Percentiles rank a stretch among this genome's conserved stretches.
These are phyloP conservation scores for Fusarium liriodendri DNA, from an alignment of 2,329 filamentous ascomycete genomes.

Conservation along the genomic window DNA sequence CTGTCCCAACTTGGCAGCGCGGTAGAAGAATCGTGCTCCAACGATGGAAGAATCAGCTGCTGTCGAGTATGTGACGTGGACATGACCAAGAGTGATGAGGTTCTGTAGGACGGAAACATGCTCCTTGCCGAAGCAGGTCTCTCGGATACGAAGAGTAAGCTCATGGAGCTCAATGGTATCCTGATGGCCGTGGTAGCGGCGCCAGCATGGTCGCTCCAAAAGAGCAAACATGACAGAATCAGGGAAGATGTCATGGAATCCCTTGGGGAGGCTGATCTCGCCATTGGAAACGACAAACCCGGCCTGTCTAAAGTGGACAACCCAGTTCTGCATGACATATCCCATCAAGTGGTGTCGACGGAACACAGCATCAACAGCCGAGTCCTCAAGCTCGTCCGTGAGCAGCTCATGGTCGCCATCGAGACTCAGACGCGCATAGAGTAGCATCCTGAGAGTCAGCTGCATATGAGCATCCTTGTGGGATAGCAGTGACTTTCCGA, in stretches of 20 bases:
- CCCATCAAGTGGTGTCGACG: constrained; percentile 45
- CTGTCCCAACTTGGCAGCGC: constrained; percentile 48
- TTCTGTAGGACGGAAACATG: constrained; percentile 51
- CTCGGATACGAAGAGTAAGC: constrained; percentile 50
- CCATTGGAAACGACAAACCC: constrained; percentile 45
- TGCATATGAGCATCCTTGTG: constrained; percentile 49
- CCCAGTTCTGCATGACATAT: constrained; percentile 52
- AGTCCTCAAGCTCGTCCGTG: constrained; percentile 33
- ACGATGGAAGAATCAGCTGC: constrained; percentile 33
- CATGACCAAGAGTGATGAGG: constrained; percentile 50
- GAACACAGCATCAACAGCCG: constrained; percentile 41
- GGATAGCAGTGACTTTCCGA: constrained; percentile 50
- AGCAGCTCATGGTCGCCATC: constrained; percentile 38
- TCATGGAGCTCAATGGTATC: constrained; percentile 46
- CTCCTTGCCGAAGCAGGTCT: constrained; percentile 50
- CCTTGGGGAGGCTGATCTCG: constrained; percentile 44
- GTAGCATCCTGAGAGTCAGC: constrained; percentile 48
- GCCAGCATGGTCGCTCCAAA: constrained; percentile 49
- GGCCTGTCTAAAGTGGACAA: constrained; percentile 50
- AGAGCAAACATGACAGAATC: constrained; percentile 51
- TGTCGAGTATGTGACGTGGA: constrained; percentile 41
- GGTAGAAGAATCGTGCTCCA: constrained; percentile 51
- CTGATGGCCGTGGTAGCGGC: constrained; percentile 30
- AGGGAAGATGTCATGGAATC: constrained; percentile 51
- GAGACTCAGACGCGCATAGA: constrained; percentile 49